A percentile compares a stretch with the other conserved stretches of the same genome.
Evolutionary conservation across 371 early-diverging fungal species (phyloP).

Genomic region (Coemansia sp.): DNA sequence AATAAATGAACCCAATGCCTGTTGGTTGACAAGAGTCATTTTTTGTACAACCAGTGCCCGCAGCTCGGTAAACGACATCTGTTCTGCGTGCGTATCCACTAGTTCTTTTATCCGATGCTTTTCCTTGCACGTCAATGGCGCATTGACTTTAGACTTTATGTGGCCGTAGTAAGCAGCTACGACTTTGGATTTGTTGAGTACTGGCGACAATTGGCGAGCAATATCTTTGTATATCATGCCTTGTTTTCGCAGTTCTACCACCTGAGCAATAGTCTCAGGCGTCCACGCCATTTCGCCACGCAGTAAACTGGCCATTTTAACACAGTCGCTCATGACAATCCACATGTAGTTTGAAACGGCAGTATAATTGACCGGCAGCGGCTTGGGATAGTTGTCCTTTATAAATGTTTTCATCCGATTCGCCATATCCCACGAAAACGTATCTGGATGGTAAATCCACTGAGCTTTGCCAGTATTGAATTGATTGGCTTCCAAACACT

Average conservation of each 20-base stretch:
- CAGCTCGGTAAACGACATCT: background rate
- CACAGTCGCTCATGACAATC: conserved; percentile 13
- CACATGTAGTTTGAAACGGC: conserved; percentile 28
- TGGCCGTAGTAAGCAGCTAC: background rate
- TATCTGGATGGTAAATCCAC: background rate
- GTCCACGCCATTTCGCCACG: conserved; percentile 18
- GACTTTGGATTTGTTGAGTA: background rate
- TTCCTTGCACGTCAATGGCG: background rate
- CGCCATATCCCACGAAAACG: conserved; percentile 1
- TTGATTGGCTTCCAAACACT: conserved; percentile 1
- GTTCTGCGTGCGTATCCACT: background rate
- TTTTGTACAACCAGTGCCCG: background rate
- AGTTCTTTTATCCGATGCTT: background rate
- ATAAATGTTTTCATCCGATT: conserved; percentile 1
- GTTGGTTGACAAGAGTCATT: background rate
- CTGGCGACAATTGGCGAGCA: conserved; percentile 8
- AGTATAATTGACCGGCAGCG: conserved; percentile 2
- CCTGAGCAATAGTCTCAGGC: background rate
- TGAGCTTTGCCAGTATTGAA: background rate
- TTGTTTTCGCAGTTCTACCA: background rate
- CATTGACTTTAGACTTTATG: background rate
- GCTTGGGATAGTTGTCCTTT: background rate
- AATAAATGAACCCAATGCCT: background rate
- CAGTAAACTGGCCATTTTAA: conserved; percentile 5
- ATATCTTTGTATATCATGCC: conserved; percentile 6